Evolutionary conservation across 805 yeast species (phyloP).

Genomic region (Yarrowia keelungensis): DNA sequence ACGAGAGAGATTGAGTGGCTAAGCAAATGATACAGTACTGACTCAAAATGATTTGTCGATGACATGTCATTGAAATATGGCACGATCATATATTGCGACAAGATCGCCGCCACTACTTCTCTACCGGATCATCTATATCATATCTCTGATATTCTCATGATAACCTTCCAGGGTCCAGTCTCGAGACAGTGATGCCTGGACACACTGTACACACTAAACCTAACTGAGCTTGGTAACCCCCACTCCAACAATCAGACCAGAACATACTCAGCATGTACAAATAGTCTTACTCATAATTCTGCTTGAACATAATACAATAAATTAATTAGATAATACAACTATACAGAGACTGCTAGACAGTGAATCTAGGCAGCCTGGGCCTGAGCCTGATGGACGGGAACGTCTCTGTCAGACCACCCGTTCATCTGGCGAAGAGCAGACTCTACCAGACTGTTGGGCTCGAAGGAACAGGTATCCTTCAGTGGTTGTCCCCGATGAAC

Average conservation of each 20-base stretch:
- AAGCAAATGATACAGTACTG: too few relatives aligned
- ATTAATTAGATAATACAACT: slow-evolving; percentile 24
- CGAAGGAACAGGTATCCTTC: slow-evolving; percentile 26
- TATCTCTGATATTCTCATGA: neutral
- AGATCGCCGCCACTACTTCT: too few relatives aligned
- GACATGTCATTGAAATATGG: too few relatives aligned
- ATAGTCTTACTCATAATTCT: too few relatives aligned
- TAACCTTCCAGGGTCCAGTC: slow-evolving; percentile 15
- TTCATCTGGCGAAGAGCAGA: slow-evolving; percentile 31
- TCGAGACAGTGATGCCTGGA: neutral
- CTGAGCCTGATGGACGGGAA: slow-evolving; percentile 9
- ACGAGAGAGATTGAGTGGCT: neutral
- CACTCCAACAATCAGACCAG: neutral
- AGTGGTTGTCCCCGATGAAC: slow-evolving; percentile 9
- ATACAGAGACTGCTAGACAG: neutral
- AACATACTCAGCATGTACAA: too few relatives aligned
- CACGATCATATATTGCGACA: too few relatives aligned
- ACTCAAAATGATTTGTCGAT: too few relatives aligned
- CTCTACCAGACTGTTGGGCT: slow-evolving; percentile 22
- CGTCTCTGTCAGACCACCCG: slow-evolving; percentile 31
- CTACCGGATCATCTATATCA: too few relatives aligned
- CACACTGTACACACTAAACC: slow-evolving; percentile 15
- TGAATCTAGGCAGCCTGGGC: slow-evolving; percentile 19
- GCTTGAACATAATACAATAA: neutral
- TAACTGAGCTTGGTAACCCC: neutral